Evolutionary conservation across 768 basidiomycete genomes (phyloP).

Genomic region (Lactifluus piperatus): DNA sequence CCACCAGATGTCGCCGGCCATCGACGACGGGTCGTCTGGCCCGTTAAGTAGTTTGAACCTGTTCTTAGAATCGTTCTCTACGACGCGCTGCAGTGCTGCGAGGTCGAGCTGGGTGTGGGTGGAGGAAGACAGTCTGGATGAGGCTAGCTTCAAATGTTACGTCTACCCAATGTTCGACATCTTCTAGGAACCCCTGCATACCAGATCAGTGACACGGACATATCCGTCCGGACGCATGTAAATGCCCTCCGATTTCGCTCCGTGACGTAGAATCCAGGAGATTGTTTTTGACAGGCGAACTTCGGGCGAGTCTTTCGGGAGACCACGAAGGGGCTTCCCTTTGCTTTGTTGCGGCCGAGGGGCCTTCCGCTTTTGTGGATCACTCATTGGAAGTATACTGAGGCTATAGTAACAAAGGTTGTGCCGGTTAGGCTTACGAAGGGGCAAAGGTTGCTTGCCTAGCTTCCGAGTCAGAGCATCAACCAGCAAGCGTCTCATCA

Average conservation of each 20-base stretch:
- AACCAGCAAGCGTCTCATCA: background rate
- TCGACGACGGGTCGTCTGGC: slow-evolving; percentile 28
- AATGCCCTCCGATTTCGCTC: slow-evolving; percentile 67
- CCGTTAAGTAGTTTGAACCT: slow-evolving; percentile 50
- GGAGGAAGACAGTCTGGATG: slow-evolving; percentile 49
- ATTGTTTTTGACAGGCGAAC: slow-evolving; percentile 77
- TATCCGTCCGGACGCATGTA: slow-evolving; percentile 79
- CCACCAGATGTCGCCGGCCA: slow-evolving; percentile 53
- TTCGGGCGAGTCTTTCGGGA: slow-evolving; percentile 54
- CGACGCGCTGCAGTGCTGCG: slow-evolving; percentile 48
- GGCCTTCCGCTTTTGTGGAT: slow-evolving; percentile 1
- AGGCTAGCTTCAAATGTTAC: slow-evolving; percentile 43
- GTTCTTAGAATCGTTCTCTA: slow-evolving; percentile 56
- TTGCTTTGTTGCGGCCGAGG: slow-evolving; percentile 10
- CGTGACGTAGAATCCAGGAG: slow-evolving; percentile 88
- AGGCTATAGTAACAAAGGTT: too few species aligned
- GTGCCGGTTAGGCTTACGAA: background rate
- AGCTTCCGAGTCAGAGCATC: background rate
- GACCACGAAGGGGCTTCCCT: slow-evolving; percentile 44
- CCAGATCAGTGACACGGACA: slow-evolving; percentile 73
- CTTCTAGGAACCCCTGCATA: slow-evolving; percentile 34
- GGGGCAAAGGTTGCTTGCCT: background rate
- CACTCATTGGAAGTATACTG: background rate
- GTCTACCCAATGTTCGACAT: background rate
- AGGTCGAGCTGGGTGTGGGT: slow-evolving; percentile 43